Evolutionary conservation across 2,329 filamentous ascomycete species (phyloP), one percentile per base, ranked within the genome.

Genomic region (Talaromyces amestolkiae): DNA sequence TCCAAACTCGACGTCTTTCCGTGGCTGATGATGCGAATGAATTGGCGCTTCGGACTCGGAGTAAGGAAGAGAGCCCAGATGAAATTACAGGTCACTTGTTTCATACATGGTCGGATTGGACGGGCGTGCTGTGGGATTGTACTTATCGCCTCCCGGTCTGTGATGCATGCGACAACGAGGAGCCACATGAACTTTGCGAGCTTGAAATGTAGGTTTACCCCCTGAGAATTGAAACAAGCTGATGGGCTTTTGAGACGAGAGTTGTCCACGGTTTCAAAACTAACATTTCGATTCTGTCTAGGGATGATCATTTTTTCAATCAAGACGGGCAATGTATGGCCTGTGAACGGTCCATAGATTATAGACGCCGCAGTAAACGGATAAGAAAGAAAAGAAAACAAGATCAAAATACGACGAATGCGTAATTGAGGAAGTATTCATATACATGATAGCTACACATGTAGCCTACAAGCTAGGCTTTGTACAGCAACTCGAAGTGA

Each of bases 401-500:
- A 13, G 27, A 31, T 5, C 17, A 45, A 7, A 39, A 10, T 1
- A 31, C 56, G 13, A 41, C 8, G 1, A 54, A 35, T 35, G 10
- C 17, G 9, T 56, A 56, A 19, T 11, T 8, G 10, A 51, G 15
- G 19, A 11, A 37, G 2, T 31, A 31, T 13, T 6, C 15, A 19
- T 22, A 56, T 37, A 24, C 33, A 56, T 37, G n/a, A 39, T 33
- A n/a, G 3, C 11, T 54, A 51, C 7, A 49, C 17, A 10, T 51
- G 13, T 15, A 37, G 53, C 11, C 33, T 56, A 56, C 15, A 37
- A 53, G 51, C 76, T 74, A 8, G 74, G 68, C 54, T 73, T 72
- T 5, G 72, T 72, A 60, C 75, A 77, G 62, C 75, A 76, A 45
- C 76, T 74, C 2, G 70, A 64, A 11, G 73, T 69, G 31, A 74